Evolutionary conservation across 805 yeast species (phyloP).

Genomic region (Yarrowia osloensis): DNA sequence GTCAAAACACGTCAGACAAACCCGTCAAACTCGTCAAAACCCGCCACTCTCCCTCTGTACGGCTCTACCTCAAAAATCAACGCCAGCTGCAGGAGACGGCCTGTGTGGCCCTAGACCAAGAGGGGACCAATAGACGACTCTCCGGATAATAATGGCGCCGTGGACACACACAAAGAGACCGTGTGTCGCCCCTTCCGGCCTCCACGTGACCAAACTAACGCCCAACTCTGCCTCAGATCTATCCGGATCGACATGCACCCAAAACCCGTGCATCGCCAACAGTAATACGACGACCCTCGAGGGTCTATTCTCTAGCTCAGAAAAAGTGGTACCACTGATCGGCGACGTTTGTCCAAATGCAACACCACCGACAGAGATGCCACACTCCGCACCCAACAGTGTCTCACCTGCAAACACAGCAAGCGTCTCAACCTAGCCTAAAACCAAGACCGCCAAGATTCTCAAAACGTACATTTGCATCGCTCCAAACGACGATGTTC

Average conservation of each 20-base stretch:
- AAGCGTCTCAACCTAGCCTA: background rate
- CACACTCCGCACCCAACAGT: no score
- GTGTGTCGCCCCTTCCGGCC: no score
- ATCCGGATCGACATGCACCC: constrained; percentile 21
- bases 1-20: no score
- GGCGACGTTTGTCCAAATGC: constrained; percentile 1
- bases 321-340: constrained; percentile 28
- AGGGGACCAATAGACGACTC: no score
- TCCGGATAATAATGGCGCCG: no score
- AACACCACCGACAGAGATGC: background rate
- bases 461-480: background rate
- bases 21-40: no score
- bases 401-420: constrained; percentile 19
- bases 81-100: no score
- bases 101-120: no score
- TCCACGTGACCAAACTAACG: no score
- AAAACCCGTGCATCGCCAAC: background rate
- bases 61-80: no score
- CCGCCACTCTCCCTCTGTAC: no score
- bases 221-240: background rate
- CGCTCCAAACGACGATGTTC: constrained; percentile 2
- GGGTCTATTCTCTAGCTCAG: background rate
- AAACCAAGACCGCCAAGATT: background rate
- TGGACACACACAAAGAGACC: no score
- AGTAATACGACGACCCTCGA: background rate